phyloP scores from a whole-genome alignment of 352 stramenopile species.

The Phytophthora ohioensis region DNA sequence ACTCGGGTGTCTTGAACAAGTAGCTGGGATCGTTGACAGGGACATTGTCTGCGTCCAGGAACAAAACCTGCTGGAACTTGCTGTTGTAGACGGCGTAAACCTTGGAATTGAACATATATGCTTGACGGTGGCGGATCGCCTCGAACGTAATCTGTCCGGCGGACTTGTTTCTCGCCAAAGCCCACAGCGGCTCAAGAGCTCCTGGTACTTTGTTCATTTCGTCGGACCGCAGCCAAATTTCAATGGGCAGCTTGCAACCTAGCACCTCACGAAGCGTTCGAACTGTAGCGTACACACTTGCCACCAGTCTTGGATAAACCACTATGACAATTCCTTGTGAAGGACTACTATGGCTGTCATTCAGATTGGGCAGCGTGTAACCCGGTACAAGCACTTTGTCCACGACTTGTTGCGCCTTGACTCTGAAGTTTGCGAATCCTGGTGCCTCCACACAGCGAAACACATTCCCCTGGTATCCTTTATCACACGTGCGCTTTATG shows the following conservation, averaged over 20 bases:
- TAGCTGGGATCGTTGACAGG: conserved; percentile 56
- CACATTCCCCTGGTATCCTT: conserved; percentile 20
- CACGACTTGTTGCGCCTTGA: conserved; percentile 29
- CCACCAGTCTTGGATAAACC: conserved; percentile 57
- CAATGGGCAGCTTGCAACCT: conserved; percentile 54
- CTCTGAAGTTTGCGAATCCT: conserved; percentile 48
- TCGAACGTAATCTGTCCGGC: conserved; percentile 34
- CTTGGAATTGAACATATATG: conserved; percentile 55
- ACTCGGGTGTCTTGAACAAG: conserved; percentile 46
- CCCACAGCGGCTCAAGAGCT: conserved; percentile 24
- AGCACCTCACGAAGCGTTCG: conserved; percentile 39
- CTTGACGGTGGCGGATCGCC: conserved; percentile 34
- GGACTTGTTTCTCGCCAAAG: conserved; percentile 23
- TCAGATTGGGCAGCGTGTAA: conserved; percentile 19
- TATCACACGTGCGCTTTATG: conserved; percentile 43
- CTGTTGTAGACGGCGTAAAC: conserved; percentile 55
- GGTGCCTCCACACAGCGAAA: conserved; percentile 50
- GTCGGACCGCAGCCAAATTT: conserved; percentile 56
- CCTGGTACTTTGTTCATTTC: conserved; percentile 43
- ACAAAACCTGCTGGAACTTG: conserved; percentile 54
- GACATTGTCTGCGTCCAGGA: conserved; percentile 68
- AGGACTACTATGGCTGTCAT: background rate
- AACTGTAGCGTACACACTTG: conserved; percentile 38
- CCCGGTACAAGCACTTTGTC: conserved; percentile 14
- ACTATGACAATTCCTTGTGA: conserved; percentile 58